Evolutionary conservation across 1,284 basidiomycete genomes (phyloP).

Genomic region (Thelephora terrestris): DNA sequence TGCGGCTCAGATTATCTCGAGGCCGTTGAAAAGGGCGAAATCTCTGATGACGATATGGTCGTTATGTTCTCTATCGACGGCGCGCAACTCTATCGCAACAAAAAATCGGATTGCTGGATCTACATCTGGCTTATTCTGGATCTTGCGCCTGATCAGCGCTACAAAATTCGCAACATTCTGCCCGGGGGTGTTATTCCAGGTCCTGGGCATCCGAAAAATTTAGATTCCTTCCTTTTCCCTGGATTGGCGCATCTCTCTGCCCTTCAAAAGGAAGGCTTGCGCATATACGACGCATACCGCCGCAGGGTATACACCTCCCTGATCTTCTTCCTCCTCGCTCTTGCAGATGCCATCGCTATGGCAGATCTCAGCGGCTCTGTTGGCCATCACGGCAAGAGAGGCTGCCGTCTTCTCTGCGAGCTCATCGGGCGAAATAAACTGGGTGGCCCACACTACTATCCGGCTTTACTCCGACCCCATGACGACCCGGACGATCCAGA

Average conservation of each 20-base stretch:
- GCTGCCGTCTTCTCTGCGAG: constrained; percentile 6
- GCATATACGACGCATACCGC: constrained; percentile 2
- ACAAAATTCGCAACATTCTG: constrained; percentile 10
- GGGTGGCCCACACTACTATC: constrained; percentile 3
- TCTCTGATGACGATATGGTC: constrained; percentile 9
- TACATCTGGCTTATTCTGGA: constrained; percentile 14
- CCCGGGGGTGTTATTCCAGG: constrained; percentile 11
- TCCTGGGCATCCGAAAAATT: constrained; percentile 9
- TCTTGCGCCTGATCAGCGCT: constrained; percentile 11
- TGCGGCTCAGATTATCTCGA: constrained; percentile 14
- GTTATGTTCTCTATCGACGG: constrained; percentile 15
- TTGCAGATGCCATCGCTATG: constrained; percentile 6
- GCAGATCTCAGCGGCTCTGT: too few species aligned
- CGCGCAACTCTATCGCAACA: constrained; percentile 15
- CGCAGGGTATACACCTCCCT: neutral
- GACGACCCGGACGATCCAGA: neutral
- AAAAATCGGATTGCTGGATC: constrained; percentile 16
- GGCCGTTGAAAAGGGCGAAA: constrained; percentile 9
- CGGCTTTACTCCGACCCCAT: neutral
- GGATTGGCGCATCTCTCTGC: too few species aligned
- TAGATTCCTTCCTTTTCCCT: constrained; percentile 11
- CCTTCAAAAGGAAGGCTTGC: too few species aligned
- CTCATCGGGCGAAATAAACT: constrained; percentile 1
- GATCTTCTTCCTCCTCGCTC: constrained; percentile 5
- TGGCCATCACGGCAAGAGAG: constrained; percentile 7